Percentiles rank a stretch among this genome's conserved stretches.
Evolutionary conservation across 257 asterid species (phyloP).

Genomic region (Primulina huaijiensis): DNA sequence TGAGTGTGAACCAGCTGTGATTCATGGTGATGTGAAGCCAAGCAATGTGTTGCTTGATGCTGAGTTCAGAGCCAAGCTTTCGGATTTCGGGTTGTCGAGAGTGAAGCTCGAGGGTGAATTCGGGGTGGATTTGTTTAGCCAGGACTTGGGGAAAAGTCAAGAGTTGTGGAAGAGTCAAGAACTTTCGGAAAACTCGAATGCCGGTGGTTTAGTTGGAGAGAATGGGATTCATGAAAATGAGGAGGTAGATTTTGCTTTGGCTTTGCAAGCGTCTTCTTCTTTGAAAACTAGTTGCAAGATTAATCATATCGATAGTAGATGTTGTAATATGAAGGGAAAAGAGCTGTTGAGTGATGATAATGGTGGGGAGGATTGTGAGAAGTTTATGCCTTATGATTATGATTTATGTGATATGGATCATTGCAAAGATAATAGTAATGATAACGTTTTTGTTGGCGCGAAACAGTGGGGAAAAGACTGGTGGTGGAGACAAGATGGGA

Average conservation of each 20-base stretch:
- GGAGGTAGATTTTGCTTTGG: slow-evolving; percentile 95
- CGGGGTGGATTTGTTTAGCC: slow-evolving; percentile 80
- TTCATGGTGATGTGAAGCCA: slow-evolving; percentile 98
- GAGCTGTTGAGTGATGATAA: background rate
- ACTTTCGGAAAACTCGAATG: slow-evolving; percentile 60
- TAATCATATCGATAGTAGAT: slow-evolving; percentile 32
- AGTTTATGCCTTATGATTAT: background rate
- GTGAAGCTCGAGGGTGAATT: slow-evolving; percentile 71
- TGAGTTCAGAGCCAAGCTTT: slow-evolving; percentile 74
- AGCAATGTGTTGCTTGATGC: slow-evolving; percentile 91
- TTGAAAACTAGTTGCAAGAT: slow-evolving; percentile 44
- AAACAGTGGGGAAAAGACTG: background rate
- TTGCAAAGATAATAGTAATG: background rate
- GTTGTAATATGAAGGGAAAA: background rate
- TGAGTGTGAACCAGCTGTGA: slow-evolving; percentile 90
- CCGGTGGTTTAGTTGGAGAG: slow-evolving; percentile 37
- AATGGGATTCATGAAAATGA: slow-evolving; percentile 55
- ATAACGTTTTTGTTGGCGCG: background rate
- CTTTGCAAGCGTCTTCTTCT: slow-evolving; percentile 83
- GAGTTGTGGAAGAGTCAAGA: slow-evolving; percentile 70
- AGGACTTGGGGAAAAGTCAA: slow-evolving; percentile 64
- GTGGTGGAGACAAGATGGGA: slow-evolving; percentile 4
- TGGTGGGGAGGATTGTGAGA: background rate
- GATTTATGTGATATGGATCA: background rate
- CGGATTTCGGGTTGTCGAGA: slow-evolving; percentile 96